A percentile compares a stretch with the other conserved stretches of the same genome.
phyloP scores from a whole-genome alignment of 177 flowering plant species.

The Telopea speciosissima region DNA sequence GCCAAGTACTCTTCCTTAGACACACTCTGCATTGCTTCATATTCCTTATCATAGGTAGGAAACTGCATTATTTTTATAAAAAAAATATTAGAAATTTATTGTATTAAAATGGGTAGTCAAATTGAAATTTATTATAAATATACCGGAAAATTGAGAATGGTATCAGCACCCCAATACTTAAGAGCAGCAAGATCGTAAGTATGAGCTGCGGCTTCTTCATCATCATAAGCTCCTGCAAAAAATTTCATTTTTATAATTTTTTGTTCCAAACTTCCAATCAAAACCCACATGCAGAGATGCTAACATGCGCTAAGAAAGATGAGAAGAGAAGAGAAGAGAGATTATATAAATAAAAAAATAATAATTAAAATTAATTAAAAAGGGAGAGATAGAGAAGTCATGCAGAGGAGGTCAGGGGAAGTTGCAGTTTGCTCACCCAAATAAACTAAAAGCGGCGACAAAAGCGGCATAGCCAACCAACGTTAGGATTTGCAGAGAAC shows the following conservation, averaged over 20 bases:
- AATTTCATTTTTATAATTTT: too few relatives aligned
- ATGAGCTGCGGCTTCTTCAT: slow-evolving; percentile 85
- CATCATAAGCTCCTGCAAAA: slow-evolving; percentile 79
- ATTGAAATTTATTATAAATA: not conserved
- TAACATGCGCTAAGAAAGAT: slow-evolving; percentile 2
- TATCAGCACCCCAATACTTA: slow-evolving; percentile 77
- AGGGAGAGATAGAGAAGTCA: not conserved
- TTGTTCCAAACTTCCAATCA: too few relatives aligned
- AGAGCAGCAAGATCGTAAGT: slow-evolving; percentile 94
- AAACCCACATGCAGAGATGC: not conserved
- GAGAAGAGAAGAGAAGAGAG: too few relatives aligned
- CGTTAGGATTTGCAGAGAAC: slow-evolving; percentile 6
- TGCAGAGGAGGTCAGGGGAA: not conserved
- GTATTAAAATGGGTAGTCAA: not conserved
- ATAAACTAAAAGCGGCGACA: slow-evolving; percentile 61
- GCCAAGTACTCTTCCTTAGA: slow-evolving; percentile 79
- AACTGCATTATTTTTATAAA: slow-evolving; percentile 32
- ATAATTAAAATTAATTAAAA: not conserved
- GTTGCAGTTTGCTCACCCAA: slow-evolving; percentile 47
- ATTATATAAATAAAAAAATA: too few relatives aligned
- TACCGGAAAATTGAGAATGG: slow-evolving; percentile 80
- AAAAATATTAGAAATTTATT: not conserved
- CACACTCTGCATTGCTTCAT: slow-evolving; percentile 58
- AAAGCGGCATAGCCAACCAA: slow-evolving; percentile 20
- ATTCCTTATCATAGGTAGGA: slow-evolving; percentile 47